phyloP scores from a whole-genome alignment of 768 basidiomycete genomes.

The Candolleomyces eurysporus region DNA sequence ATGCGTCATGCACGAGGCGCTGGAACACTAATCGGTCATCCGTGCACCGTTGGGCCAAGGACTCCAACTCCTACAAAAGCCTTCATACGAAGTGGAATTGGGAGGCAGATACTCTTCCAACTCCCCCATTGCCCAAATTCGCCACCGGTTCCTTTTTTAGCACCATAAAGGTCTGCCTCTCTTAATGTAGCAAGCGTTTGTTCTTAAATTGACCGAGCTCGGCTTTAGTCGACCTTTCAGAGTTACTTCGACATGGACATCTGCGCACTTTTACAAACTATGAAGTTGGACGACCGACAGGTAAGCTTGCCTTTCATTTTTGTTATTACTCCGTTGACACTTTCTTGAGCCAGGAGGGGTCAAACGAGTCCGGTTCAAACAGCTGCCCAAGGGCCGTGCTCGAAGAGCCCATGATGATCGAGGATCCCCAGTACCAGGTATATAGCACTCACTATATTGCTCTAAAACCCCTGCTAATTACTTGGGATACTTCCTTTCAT shows the following conservation, averaged over 20 bases:
- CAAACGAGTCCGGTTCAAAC: conserved; percentile 18
- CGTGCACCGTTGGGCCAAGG: conserved; percentile 1
- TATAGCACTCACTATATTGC: not conserved
- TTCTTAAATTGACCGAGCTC: no score
- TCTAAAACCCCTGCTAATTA: not conserved
- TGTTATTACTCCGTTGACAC: not conserved
- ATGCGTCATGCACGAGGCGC: conserved; percentile 10
- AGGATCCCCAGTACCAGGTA: conserved; percentile 45
- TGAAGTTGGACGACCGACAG: conserved; percentile 43
- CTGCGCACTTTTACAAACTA: conserved; percentile 49
- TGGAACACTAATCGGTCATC: not conserved
- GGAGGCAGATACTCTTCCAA: not conserved
- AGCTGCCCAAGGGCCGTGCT: conserved; percentile 11
- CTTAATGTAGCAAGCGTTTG: no score
- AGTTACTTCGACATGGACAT: conserved; percentile 41
- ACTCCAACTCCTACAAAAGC: not conserved
- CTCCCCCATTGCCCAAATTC: not conserved
- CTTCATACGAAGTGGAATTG: not conserved
- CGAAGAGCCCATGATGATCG: conserved; percentile 46
- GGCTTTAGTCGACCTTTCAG: not conserved
- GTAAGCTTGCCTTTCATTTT: conserved; percentile 18
- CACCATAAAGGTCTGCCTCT: no score
- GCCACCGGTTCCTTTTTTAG: not conserved
- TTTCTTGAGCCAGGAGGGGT: conserved; percentile 45
- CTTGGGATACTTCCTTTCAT: not conserved